Base-by-base conservation (phyloP, 1,284 basidiomycete species). In the Erythrobasidium hasegawianum region DNA sequence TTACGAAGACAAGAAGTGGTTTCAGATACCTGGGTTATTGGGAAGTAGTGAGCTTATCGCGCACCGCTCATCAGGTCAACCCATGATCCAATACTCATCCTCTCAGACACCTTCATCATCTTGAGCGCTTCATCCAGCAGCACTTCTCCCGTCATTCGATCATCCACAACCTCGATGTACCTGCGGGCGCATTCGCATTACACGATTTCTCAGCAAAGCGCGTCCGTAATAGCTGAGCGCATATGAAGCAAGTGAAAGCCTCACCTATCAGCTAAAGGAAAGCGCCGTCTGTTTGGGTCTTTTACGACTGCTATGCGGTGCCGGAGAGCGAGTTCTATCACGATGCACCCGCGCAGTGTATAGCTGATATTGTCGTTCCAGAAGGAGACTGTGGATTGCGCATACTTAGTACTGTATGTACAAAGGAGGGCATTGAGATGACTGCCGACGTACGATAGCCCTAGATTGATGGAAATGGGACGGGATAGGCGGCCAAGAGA, bases 341-440 rank as follows among this genome's bases (percentile, higher is more conserved):
- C 83, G 74, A 97, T 96, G 77, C 93, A 96, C 2, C 93, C 93
- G 18, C 93, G 85, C 1, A 97, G 83, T 11, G 93, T 91, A 78
- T 97, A 97, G 0, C 91, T 95, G 71, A 96, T 97, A 79, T 95
- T 96, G 81, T 97, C 93, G 78, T 97, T 97, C 92, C 90, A 95
- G 77, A 96, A 95, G 0, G 90, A 93, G 18, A 95, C 84, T 77
- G 94, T 94, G 47, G 90, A 91, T 88, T 92, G 39, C 9, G 24
- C 2, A n/a, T 24, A 7, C 4, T 26, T 13, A 60, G 58, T 16
- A 29, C n/a, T n/a, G n/a, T 49, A n/a, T 47, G 14, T 24, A 14
- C 5, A 5, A 7, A 14, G 22, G 16, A n/a, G n/a, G n/a, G n/a
- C n/a, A 16, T 24, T 7, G 43, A 18, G 29, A 14, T 8, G 14